phyloP scores from a whole-genome alignment of 257 asterid species.

The Lantana camara region DNA sequence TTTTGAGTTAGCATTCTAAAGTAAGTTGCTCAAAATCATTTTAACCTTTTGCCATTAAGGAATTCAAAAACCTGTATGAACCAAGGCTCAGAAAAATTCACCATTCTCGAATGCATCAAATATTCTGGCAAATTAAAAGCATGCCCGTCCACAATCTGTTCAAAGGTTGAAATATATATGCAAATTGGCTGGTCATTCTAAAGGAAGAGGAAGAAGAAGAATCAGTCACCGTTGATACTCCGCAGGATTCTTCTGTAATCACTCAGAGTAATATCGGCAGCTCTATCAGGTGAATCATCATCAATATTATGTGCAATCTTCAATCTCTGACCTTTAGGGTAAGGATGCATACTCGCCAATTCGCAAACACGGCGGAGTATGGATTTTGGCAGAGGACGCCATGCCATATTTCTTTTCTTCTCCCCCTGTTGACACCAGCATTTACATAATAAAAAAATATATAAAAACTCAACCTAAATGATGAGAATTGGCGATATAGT shows the following conservation, averaged over 20 bases:
- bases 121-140: not conserved
- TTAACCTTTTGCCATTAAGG: too few relatives aligned
- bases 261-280: constrained; percentile 54
- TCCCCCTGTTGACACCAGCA: constrained; percentile 56
- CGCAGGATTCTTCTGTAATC: constrained; percentile 56
- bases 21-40: too few relatives aligned
- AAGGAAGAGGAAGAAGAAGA: not conserved
- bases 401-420: constrained; percentile 71
- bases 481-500: too few relatives aligned
- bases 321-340: constrained; percentile 70
- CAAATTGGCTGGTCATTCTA: constrained; percentile 12
- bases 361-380: constrained; percentile 73
- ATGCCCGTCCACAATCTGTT: not conserved
- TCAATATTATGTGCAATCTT: constrained; percentile 34
- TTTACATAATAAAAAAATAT: not conserved
- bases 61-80: too few relatives aligned
- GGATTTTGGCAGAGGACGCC: constrained; percentile 92
- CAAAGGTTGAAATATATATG: not conserved
- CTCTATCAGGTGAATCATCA: constrained; percentile 42
- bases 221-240: constrained; percentile 45
- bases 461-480: not conserved
- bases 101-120: not conserved
- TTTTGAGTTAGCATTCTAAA: too few relatives aligned
- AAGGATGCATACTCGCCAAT: constrained; percentile 68
- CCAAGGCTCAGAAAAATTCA: not conserved